A percentile compares a stretch with the other conserved stretches of the same genome.
These are phyloP conservation scores for Lentinula novae-zelandiae DNA, from an alignment of 1,284 basidiomycete genomes.

Conservation along the genomic window DNA sequence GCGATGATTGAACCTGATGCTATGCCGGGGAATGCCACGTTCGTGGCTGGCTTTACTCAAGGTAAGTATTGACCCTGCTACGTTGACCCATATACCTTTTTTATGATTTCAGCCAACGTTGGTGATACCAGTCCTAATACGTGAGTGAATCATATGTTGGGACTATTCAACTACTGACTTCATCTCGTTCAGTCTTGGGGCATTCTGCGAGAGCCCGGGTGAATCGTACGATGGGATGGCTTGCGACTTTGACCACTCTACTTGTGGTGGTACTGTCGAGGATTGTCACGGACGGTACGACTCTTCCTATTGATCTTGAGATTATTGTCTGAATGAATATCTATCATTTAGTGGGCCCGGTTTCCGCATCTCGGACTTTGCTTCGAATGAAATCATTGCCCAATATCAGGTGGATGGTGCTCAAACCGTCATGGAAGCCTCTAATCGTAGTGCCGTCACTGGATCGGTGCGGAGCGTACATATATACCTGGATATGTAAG, in stretches of 20 bases:
- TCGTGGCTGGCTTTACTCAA: conserved; percentile 76
- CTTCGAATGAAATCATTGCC: conserved; percentile 69
- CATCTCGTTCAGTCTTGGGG: conserved; percentile 46
- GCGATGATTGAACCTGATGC: conserved; percentile 58
- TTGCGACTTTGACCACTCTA: conserved; percentile 67
- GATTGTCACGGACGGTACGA: conserved; percentile 69
- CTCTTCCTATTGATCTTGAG: conserved; percentile 1
- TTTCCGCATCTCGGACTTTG: conserved; percentile 68
- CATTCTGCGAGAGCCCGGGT: conserved; percentile 75
- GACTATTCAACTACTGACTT: conserved; percentile 9
- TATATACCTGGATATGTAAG: conserved; percentile 65
- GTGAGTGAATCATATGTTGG: conserved; percentile 34
- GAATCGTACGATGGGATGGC: conserved; percentile 59
- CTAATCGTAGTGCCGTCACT: conserved; percentile 37
- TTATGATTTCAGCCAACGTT: conserved; percentile 53
- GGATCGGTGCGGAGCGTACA: conserved; percentile 68
- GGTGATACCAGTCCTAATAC: conserved; percentile 79
- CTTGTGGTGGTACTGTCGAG: conserved; percentile 65
- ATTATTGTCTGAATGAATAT: not conserved
- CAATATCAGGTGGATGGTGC: conserved; percentile 65
- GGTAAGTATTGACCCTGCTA: conserved; percentile 30
- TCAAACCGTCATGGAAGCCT: conserved; percentile 52
- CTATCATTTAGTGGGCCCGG: conserved; percentile 56
- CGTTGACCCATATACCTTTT: conserved; percentile 7
- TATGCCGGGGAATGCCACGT: conserved; percentile 66